These are phyloP conservation scores for Mycena epipterygia DNA, from an alignment of 768 basidiomycete genomes.

Conservation along the genomic window DNA sequence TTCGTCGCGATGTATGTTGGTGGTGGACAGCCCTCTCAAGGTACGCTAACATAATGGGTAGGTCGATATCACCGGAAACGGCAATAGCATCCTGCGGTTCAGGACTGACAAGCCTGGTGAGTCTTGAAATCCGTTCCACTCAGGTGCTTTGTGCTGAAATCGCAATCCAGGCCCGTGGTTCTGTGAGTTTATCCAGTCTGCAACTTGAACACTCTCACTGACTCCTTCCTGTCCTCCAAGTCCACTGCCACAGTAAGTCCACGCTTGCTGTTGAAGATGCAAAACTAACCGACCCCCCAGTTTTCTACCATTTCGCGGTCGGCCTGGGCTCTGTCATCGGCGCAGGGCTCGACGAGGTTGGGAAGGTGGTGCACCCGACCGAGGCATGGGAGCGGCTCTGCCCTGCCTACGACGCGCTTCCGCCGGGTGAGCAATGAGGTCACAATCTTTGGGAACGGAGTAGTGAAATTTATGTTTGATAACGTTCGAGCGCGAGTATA, in stretches of 20 bases:
- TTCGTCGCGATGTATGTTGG: constrained; percentile 45
- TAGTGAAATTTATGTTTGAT: no score
- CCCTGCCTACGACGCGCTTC: constrained; percentile 26
- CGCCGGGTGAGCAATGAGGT: constrained; percentile 21
- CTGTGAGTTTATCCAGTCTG: no score
- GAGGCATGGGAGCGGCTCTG: constrained; percentile 38
- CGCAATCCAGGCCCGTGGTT: not conserved
- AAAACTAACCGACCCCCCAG: constrained; percentile 5
- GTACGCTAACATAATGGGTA: no score
- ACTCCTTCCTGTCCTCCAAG: no score
- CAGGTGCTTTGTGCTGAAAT: not conserved
- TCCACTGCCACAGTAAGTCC: constrained; percentile 27
- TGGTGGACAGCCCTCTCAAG: no score
- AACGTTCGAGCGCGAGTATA: no score
- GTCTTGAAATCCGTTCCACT: not conserved
- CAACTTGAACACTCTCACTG: no score
- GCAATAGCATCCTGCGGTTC: constrained; percentile 59
- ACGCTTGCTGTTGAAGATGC: not conserved
- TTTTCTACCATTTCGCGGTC: constrained; percentile 39
- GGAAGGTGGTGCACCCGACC: constrained; percentile 27
- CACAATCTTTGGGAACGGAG: no score
- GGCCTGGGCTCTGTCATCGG: constrained; percentile 41
- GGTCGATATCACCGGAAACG: constrained; percentile 30
- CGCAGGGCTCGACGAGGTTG: constrained; percentile 21
- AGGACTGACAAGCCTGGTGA: constrained; percentile 55